These are phyloP conservation scores for Dimocarpus longan DNA, from an alignment of 345 rosid genomes.

Conservation along the genomic window DNA sequence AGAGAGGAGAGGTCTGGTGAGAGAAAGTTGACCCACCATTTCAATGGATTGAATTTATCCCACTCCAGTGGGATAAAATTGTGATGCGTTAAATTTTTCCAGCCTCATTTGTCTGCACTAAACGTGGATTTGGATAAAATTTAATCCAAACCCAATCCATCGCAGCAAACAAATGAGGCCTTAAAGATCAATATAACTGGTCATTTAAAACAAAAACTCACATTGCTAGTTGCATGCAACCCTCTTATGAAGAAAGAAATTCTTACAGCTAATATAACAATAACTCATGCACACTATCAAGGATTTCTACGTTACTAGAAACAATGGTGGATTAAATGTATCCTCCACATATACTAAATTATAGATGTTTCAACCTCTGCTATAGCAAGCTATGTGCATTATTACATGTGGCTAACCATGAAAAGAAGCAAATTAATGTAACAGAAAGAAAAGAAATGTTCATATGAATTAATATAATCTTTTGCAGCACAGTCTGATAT, in stretches of 20 bases:
- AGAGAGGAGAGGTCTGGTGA: too few relatives aligned
- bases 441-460: not conserved
- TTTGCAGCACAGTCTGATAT: not conserved
- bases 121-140: too few relatives aligned
- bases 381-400: not conserved
- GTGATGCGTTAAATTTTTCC: too few relatives aligned
- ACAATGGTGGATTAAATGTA: not conserved
- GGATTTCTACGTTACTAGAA: constrained; percentile 6
- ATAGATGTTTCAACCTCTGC: not conserved
- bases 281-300: not conserved
- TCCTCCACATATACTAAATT: not conserved
- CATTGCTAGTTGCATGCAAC: not conserved
- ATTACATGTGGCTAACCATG: not conserved
- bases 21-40: too few relatives aligned
- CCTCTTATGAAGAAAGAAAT: not conserved
- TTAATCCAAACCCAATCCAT: too few relatives aligned
- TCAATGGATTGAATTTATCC: too few relatives aligned
- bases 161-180: too few relatives aligned
- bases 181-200: not conserved
- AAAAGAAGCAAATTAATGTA: constrained; percentile 3
- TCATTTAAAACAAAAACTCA: not conserved
- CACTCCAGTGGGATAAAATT: too few relatives aligned
- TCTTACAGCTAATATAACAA: not conserved
- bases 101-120: too few relatives aligned
- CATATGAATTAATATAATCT: not conserved